Evolutionary conservation across 2,329 filamentous ascomycete species (phyloP), one percentile per base, ranked within the genome.

Genomic region (Penicillium sp.): DNA sequence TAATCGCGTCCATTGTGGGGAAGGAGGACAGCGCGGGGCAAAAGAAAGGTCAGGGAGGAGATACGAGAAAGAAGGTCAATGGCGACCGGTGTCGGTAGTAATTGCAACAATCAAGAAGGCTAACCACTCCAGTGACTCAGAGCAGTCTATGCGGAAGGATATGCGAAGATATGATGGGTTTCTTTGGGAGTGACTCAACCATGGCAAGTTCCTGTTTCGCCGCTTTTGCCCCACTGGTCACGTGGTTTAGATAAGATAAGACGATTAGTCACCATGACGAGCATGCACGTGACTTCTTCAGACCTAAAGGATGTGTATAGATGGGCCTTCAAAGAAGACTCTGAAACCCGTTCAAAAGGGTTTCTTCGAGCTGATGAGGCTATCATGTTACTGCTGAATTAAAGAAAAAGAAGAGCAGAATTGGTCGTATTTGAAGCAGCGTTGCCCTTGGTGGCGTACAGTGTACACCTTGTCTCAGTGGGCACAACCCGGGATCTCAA

Each of bases 1-100:
- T 83, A 56, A 85, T 78, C 34, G 70, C 73, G 50, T 84, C 81
- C 77, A 80, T 79, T 42, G 47, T 71, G 52, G 47, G 49, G 41
- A n/a, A 24, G 41, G 43, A 45, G 51, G 33, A 46, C 46, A 47
- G 26, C 36, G 48, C 54, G 52, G 54, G 45, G 47, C 36, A 44
- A 52, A 54, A 45, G 49, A 26, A 16, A 52, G 49, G 47, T 45
- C 47, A 18, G 42, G 29, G 36, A 45, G 36, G 51, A 36, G 26
- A 24, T 34, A 18, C 50, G 39, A 23, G 4, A 13, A 24, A 24
- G 31, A 41, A 13, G 50, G 49, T 47, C 50, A 58, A 52, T 54
- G 18, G 48, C n/a, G 47, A 23, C 45, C 45, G 36, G 16, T 26
- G 34, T n/a, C n/a, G 36, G 10, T 28, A 38, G 34, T 12, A 28